phyloP scores from a whole-genome alignment of 306 rosid genomes.

The Castanospermum australe region DNA sequence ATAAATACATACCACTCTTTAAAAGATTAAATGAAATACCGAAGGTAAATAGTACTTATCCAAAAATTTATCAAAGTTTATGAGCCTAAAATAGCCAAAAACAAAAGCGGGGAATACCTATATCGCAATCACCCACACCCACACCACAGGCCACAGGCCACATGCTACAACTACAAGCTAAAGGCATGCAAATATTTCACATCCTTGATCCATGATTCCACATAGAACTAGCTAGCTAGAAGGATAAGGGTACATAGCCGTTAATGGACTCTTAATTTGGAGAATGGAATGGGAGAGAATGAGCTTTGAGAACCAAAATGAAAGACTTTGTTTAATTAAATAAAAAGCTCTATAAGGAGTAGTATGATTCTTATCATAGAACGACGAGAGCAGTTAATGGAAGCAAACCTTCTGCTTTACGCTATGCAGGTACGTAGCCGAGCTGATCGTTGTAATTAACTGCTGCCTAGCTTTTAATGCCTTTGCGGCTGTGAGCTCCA shows the following conservation, averaged over 20 bases:
- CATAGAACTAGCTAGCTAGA: neutral
- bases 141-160: neutral
- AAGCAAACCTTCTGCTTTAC: conserved; percentile 30
- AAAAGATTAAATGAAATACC: no score
- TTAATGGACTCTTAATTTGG: no score
- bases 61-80: no score
- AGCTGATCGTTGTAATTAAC: neutral
- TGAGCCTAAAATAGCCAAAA: neutral
- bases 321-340: no score
- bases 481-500: neutral
- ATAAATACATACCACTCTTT: no score
- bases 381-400: neutral
- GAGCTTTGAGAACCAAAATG: neutral
- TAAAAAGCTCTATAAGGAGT: neutral
- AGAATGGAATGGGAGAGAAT: neutral
- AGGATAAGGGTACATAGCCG: no score
- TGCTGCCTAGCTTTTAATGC: conserved; percentile 11
- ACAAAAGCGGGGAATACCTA: neutral
- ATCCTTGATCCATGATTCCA: neutral
- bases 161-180: no score
- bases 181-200: neutral
- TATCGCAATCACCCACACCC: conserved; percentile 9
- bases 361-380: neutral
- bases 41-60: no score
- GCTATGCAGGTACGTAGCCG: neutral